Evolutionary conservation across 2,329 filamentous ascomycete species (phyloP), one percentile per base, ranked within the genome.

Genomic region (Chaetomium sp.): DNA sequence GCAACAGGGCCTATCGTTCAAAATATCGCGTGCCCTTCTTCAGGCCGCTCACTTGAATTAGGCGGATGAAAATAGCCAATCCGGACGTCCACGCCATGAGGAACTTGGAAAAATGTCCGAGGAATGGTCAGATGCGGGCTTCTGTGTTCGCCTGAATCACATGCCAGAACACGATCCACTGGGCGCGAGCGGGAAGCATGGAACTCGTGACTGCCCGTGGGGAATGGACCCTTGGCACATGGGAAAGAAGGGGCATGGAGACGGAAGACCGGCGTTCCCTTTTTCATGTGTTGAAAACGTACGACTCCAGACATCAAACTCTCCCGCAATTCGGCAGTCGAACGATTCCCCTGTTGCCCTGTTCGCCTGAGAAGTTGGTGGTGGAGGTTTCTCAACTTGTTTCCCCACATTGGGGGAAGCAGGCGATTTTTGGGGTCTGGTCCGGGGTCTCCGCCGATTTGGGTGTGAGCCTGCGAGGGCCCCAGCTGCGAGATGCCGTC

Each of bases 121-220:
- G 19, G 19, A 3, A 27, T 27, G 19, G 19, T 27, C 19, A 27
- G 19, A 27, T 27, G 19, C 19, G 19, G 19, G 19, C 19, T 27
- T 27, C 19, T 27, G 19, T 27, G 19, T 27, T 27, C 19, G 19
- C 19, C 19, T 27, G 19, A 27, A 27, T 27, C 19, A 27, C 19
- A 27, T 27, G 19, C 19, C 19, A 27, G 19, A 27, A 27, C 19
- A 27, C 19, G 19, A 27, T 27, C 19, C 19, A 27, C 19, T 27
- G 19, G 19, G 19, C 19, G 19, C 19, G 19, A 3, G 19, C 19
- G 19, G 19, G 19, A 27, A 27, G 19, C 19, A 27, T 27, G 19
- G 19, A 27, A 54, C 59, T 55, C 50, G 53, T 60, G 61, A 60
- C 58, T 43, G 56, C 37, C 52, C 56, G 50, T 61, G 58, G 60